These are phyloP conservation scores for Mucor mucedo DNA, from an alignment of 371 early-diverging fungal species.

Conservation along the genomic window DNA sequence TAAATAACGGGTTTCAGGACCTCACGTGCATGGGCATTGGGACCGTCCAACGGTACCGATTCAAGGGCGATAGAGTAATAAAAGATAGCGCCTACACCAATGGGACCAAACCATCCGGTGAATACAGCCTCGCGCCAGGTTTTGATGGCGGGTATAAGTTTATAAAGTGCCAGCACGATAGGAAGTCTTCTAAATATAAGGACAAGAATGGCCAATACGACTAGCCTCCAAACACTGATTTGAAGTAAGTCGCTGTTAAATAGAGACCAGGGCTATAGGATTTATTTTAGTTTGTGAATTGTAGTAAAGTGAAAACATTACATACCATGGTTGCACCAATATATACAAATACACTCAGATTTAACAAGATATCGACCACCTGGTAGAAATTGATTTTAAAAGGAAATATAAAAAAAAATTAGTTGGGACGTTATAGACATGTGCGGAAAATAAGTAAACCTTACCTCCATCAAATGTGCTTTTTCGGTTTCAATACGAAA, in stretches of 20 bases:
- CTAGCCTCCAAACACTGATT: slow-evolving; percentile 67
- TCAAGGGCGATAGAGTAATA: slow-evolving; percentile 65
- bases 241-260: slow-evolving; percentile 51
- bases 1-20: slow-evolving; percentile 68
- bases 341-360: slow-evolving; percentile 88
- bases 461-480: slow-evolving; percentile 79
- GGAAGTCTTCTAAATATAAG: slow-evolving; percentile 88
- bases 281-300: background rate
- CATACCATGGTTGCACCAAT: slow-evolving; percentile 83
- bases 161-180: slow-evolving; percentile 65
- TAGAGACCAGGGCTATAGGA: slow-evolving; percentile 65
- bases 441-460: no score
- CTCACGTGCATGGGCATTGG: slow-evolving; percentile 32
- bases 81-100: slow-evolving; percentile 88
- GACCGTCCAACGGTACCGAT: slow-evolving; percentile 29
- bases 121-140: slow-evolving; percentile 84
- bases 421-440: no score
- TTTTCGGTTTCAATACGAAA: slow-evolving; percentile 81
- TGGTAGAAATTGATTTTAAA: slow-evolving; percentile 3
- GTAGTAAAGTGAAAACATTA: background rate
- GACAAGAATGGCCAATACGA: slow-evolving; percentile 69
- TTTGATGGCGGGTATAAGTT: slow-evolving; percentile 69
- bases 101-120: slow-evolving; percentile 97
- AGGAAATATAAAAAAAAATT: no score
- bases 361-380: slow-evolving; percentile 84